These are phyloP conservation scores for Oryza brachyantha DNA, from an alignment of 176 grass and related monocot species.

Conservation along the genomic window DNA sequence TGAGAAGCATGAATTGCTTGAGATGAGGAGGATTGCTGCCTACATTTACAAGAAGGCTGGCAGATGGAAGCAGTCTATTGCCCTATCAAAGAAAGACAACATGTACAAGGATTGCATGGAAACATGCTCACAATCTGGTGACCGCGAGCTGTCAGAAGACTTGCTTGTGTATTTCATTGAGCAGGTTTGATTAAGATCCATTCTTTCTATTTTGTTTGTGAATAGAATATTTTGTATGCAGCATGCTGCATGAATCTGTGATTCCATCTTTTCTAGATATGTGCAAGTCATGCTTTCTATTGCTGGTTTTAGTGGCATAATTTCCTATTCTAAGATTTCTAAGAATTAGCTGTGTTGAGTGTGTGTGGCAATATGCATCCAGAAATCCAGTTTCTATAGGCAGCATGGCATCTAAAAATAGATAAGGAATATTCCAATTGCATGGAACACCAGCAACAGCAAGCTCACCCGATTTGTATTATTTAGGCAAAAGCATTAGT, in stretches of 20 bases:
- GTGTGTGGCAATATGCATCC: not conserved
- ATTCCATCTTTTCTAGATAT: not conserved
- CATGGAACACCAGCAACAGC: not conserved
- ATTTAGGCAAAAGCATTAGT: not conserved
- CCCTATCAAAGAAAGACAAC: conserved; percentile 91
- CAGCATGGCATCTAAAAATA: not conserved
- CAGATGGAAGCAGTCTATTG: conserved; percentile 96
- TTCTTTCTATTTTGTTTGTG: not conserved
- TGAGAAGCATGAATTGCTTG: conserved; percentile 97
- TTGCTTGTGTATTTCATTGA: conserved; percentile 96
- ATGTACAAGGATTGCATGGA: conserved; percentile 99
- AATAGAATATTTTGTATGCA: not conserved
- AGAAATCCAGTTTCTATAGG: not conserved
- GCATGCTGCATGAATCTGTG: too few species aligned
- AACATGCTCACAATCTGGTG: conserved; percentile 95
- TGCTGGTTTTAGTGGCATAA: conserved; percentile 5
- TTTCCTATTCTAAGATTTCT: not conserved
- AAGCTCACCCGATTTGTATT: not conserved
- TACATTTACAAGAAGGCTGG: conserved; percentile 99
- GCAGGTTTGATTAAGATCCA: conserved; percentile 50
- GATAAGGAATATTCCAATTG: not conserved
- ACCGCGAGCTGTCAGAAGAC: conserved; percentile 84
- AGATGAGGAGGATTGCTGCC: conserved; percentile 98
- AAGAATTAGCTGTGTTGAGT: not conserved
- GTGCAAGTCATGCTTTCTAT: not conserved